These are phyloP conservation scores for Fagopyrum homotropicum DNA, from an alignment of 148 eudicot species.

Conservation along the genomic window DNA sequence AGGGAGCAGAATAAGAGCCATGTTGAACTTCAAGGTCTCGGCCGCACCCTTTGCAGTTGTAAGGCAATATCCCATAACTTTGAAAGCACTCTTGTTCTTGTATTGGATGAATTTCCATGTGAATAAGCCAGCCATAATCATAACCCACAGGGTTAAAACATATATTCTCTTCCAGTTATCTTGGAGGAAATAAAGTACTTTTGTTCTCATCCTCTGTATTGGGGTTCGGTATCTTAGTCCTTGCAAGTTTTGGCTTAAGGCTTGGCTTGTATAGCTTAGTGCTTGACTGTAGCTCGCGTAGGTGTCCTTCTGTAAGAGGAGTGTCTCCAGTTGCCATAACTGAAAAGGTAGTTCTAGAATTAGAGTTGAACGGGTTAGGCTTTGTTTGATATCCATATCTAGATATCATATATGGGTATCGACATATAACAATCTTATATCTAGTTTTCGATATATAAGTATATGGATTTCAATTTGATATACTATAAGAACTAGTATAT, in stretches of 20 bases:
- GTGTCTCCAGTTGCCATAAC: constrained; percentile 99
- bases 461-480: too few relatives aligned
- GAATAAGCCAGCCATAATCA: constrained; percentile 71
- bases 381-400: too few relatives aligned
- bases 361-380: too few relatives aligned
- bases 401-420: too few relatives aligned
- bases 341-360: constrained; percentile 23
- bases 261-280: constrained; percentile 89
- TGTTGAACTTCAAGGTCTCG: constrained; percentile 85
- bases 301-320: constrained; percentile 83
- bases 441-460: too few relatives aligned
- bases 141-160: constrained; percentile 71
- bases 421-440: too few relatives aligned
- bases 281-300: constrained; percentile 95
- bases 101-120: constrained; percentile 83
- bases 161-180: constrained; percentile 88
- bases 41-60: constrained; percentile 96
- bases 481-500: too few relatives aligned
- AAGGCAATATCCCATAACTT: constrained; percentile 92
- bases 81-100: constrained; percentile 59
- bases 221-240: constrained; percentile 58
- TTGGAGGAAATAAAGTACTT: constrained; percentile 48
- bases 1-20: constrained; percentile 88
- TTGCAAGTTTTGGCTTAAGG: constrained; percentile 83
- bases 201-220: constrained; percentile 47